Base-by-base conservation (phyloP, 179 eudicot genomes). In the Spinacia oleracea region DNA sequence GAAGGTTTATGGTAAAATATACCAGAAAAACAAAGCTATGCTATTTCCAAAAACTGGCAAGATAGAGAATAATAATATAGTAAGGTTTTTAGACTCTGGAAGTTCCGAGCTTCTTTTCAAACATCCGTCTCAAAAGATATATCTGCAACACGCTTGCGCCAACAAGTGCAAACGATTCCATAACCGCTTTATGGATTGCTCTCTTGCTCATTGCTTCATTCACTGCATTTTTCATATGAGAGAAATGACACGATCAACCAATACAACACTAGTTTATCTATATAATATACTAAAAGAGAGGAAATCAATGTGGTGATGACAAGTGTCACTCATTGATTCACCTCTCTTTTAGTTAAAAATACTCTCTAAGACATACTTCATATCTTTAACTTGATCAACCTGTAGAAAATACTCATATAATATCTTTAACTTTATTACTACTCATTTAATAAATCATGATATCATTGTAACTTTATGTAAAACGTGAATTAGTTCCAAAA, bases 131-230 rank as follows among this genome's bases (percentile, higher is more conserved):
- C 74, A 94, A 79, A 53, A 94, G 91, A 80, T 83, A 94, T 70
- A 94, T 89, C 83, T 94, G 98, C 78, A 94, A 83, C 83, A 90
- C 88, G 38, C 96, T 92, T 5, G 91, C 94, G 66, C 89, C 80
- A 5, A 94, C 55, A n/a, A 94, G 91, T 62, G 96, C 96, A 35
- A 87, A 81, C 25, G 97, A 94, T 81, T 94, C 98, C 48, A 80
- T 86, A 21, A 94, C 40, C 2, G 94, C 96, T 79, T 94, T 94
- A 83, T 94, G 89, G 58, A 90, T 72, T 65, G 96, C 96, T 81
- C 96, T 85, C 78, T 74, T 85, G 89, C 96, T 83, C 97, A 94
- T 91, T 50, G 88, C 87, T 70, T 91, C 97, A 74, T 94, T 94
- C 67, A 92, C 98, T 94, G 89, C 86, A 87, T 77, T 38, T 38